phyloP scores from a whole-genome alignment of 139 green algal species.

The Chlamydomonas sphaeroides region DNA sequence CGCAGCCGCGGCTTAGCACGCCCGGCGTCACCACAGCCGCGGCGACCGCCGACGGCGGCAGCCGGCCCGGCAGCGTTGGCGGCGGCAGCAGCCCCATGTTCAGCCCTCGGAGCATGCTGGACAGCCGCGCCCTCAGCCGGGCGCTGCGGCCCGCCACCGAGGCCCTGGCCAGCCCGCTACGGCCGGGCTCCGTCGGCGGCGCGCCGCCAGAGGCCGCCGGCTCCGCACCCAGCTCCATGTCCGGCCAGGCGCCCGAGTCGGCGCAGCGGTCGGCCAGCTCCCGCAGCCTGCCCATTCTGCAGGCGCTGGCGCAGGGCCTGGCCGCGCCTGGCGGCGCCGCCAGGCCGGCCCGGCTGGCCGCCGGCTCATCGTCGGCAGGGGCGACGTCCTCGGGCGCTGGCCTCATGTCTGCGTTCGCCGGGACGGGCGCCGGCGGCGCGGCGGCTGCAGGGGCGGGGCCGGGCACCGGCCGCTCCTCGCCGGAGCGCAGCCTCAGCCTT shows the following conservation, averaged over 20 bases:
- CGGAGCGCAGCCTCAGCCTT: neutral
- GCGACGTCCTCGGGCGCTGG: too few species aligned
- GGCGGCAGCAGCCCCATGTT: slow-evolving; percentile 13
- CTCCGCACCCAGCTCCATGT: too few species aligned
- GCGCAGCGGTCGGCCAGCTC: too few species aligned
- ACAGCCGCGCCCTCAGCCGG: neutral
- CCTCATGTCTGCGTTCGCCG: too few species aligned
- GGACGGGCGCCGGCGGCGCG: too few species aligned
- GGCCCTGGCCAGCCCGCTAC: neutral
- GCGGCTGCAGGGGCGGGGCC: too few species aligned
- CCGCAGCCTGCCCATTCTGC: neutral
- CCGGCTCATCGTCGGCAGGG: neutral
- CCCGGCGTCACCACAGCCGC: too few species aligned
- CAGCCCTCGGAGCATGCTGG: slow-evolving; percentile 10
- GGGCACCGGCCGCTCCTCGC: too few species aligned
- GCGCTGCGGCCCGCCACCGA: neutral
- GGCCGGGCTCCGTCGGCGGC: neutral
- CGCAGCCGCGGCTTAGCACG: too few species aligned
- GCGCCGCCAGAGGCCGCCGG: too few species aligned
- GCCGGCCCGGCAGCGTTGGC: neutral
- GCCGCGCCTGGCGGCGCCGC: neutral
- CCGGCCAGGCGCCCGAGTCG: too few species aligned
- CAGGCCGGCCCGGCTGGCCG: too few species aligned
- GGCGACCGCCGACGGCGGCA: neutral
- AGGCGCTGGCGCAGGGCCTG: neutral